Evolutionary conservation across 2,329 filamentous ascomycete species (phyloP), one percentile per base, ranked within the genome.

Genomic region (Aspergillus sp.): DNA sequence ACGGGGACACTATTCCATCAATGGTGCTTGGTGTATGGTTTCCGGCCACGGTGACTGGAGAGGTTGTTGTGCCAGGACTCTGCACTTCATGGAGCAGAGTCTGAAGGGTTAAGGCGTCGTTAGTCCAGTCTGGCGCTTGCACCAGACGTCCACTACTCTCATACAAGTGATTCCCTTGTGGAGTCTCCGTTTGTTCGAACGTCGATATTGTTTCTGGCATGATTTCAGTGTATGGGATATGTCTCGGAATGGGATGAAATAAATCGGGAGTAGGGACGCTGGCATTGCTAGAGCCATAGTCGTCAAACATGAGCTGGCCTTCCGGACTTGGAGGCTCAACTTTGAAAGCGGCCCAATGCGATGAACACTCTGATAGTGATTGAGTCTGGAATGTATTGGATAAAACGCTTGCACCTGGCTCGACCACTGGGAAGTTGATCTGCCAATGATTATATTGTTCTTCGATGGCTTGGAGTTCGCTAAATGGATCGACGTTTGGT

Each of bases 241-340:
- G 42, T 34, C 52, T 51, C 13, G 57, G 57, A 18, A 56, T 43
- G 32, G 64, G 59, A 18, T 67, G 64, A 5, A 58, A 34, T 9
- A 62, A 22, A 15, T 38, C 47, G 39, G 50, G 34, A 18, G 50
- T 45, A 18, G 32, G 9, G 24, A 53, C 53, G 22, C 36, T 43
- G 18, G 7, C 32, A 36, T 20, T 53, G n/a, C 22, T 39, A 6
- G 56, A 26, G 22, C 43, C 17, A 41, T 43, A 2, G 11, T 51
- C 43, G 26, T 45, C 52, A 12, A 42, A 22, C 15, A 38, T 41
- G 36, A 53, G 44, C 12, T 42, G 48, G 7, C 22, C 32, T 22
- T 55, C 48, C 8, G 47, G 17, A 24, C 42, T 53, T 18, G 43
- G 26, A 48, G 36, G 22, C 17, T 53, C 34, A 13, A 44, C 48